Base-by-base conservation (phyloP, 306 rosid genomes). In the Dryas alaskensis region DNA sequence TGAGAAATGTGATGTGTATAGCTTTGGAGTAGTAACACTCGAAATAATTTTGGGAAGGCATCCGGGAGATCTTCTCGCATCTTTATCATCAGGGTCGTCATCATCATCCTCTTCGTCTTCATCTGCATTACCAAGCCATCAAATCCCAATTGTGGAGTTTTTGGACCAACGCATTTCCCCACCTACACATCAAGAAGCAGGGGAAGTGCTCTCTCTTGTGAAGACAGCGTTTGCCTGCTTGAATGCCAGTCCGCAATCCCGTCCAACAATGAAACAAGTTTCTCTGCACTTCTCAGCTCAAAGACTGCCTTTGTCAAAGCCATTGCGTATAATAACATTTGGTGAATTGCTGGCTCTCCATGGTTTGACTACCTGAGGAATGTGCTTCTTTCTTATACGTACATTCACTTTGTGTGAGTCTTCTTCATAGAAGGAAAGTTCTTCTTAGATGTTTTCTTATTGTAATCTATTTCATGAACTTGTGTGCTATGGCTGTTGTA, bases 1-100 rank as follows among this genome's bases (percentile, higher is more conserved):
- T 0, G 68, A 73, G 57, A 73, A 79, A n/a, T 66, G 64, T 7
- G 69, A 66, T 19, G 59, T 66, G 0, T 73, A 49, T 59, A 73
- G 78, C 22, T 79, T 73, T 48, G 74, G 78, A 47, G 82, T 73
- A 10, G 5, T 72, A 5, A 47, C 78, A 42, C n/a, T 79, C 11
- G 78, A 73, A 66, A 48, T 43, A 2, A 49, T 79, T 47, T 50
- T 65, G 60, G 78, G 82, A 11, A 67, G 9, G 10, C 74, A 79
- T 16, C 78, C 49, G 0, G 59, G 50, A 9, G 78, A 67, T 13
- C 17, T 59, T 37, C 6, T 72, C 37, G 65, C 40, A 4, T 40
- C 63, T 13, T 1, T 71, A 7, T 3, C 40, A 4, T 46, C 53
- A 0, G 4, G 19, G 8, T 10, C 19, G 0, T 71, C 47, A 1